Base-by-base conservation (phyloP, 2,329 filamentous ascomycete genomes). In the Orbilia brochopaga region DNA sequence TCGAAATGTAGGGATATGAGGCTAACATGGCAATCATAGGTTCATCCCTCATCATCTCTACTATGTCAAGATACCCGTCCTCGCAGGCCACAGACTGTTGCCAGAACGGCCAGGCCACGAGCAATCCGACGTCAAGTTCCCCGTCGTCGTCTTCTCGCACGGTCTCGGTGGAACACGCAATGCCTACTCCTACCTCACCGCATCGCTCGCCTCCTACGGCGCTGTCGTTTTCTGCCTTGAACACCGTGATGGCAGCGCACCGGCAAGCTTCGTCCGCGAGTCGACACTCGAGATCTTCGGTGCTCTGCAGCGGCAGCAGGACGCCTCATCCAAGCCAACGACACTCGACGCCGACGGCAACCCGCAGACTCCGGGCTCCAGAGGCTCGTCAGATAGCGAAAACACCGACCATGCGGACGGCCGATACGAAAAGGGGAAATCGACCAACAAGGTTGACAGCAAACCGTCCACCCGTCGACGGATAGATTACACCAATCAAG, bases 61-160 rank as follows among this genome's bases (percentile, higher is more conserved):
- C 78, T 91, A 89, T 78, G 86, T 89, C 48, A 84, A 86, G 1
- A 88, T 93, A 21, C 90, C 90, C 2, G 90, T 86, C 19, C 74
- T 60, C 67, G 75, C 63, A 56, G 77, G 58, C 77, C 90, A 90
- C 8, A 82, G 83, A 2, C 79, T 93, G 6, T 83, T 87, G 77
- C 86, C 69, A 77, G 80, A n/a, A 80, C 81, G 1, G 77, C 81
- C 2, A 4, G 48, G 11, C 5, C 79, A 81, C 67, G 80, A 82
- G 64, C 82, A 86, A 32, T 52, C 21, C 3, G 21, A 32, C 61
- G 78, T 78, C 75, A 77, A 77, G 80, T 94, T 90, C 89, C 91
- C 91, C 0, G 89, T 91, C 0, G 87, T 91, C 82, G 82, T 96
- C 74, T 95, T 96, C 80, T 94, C 90, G 1, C 91, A 96, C 78